Percentiles rank a stretch among this genome's conserved stretches.
These are phyloP conservation scores for Ceratocystis huliohia DNA, from an alignment of 2,329 filamentous ascomycete species.

Conservation along the genomic window DNA sequence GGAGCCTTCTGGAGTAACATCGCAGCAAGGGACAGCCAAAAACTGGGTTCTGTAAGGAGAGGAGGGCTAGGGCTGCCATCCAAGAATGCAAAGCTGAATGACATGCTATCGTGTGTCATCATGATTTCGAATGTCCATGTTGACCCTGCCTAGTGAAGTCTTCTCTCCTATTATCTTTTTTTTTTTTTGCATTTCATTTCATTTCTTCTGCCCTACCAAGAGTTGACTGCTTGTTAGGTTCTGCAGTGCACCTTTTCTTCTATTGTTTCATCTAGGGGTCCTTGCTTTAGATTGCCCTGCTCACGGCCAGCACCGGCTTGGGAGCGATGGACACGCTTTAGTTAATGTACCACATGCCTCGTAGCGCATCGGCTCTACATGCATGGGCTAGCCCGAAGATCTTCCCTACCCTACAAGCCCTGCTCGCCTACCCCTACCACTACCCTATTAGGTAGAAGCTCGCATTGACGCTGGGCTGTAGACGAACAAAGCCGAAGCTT, in stretches of 20 bases:
- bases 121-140: too few relatives aligned
- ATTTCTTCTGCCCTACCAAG: background rate
- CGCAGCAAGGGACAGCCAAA: background rate
- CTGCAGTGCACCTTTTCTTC: background rate
- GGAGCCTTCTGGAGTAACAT: background rate
- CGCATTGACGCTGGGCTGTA: background rate
- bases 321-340: background rate
- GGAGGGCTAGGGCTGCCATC: background rate
- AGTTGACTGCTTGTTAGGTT: background rate
- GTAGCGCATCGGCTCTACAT: background rate
- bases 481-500: background rate
- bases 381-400: constrained; percentile 1
- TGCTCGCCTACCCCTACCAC: background rate
- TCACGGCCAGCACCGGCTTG: constrained; percentile 6
- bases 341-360: background rate
- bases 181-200: too few relatives aligned
- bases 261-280: constrained; percentile 9
- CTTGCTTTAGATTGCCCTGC: constrained; percentile 6
- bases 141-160: too few relatives aligned
- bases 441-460: background rate
- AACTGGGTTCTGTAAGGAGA: background rate
- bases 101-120: too few relatives aligned
- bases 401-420: background rate
- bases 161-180: too few relatives aligned
- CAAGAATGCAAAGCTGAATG: background rate